phyloP scores from a whole-genome alignment of 192 early-diverging fungal genomes.

The Phlyctochytrium planicorne region DNA sequence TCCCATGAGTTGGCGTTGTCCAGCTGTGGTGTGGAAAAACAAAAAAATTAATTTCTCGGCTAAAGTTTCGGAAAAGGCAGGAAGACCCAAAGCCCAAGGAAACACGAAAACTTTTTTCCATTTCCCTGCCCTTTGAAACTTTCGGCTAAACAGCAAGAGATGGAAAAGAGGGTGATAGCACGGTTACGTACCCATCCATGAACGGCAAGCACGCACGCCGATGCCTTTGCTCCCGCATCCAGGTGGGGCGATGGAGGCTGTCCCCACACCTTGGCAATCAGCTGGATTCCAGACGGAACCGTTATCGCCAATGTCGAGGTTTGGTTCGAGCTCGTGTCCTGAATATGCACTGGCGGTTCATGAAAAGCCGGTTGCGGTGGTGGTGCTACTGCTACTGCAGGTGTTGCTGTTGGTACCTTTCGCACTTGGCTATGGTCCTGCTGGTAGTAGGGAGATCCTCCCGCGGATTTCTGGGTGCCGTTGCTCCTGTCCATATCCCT shows the following conservation, averaged over 20 bases:
- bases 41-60: too few relatives aligned
- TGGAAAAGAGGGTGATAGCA: too few relatives aligned
- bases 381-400: not conserved
- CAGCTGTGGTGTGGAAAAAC: conserved; percentile 23
- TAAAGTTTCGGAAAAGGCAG: too few relatives aligned
- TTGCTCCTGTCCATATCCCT: too few relatives aligned
- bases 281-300: not conserved
- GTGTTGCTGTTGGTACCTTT: not conserved
- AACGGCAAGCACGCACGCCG: conserved; percentile 1
- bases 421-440: not conserved
- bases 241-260: not conserved
- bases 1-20: conserved; percentile 34
- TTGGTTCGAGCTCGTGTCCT: not conserved
- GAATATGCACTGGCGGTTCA: not conserved
- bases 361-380: not conserved
- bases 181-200: too few relatives aligned
- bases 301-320: not conserved
- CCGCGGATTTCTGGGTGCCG: too few relatives aligned
- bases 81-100: too few relatives aligned
- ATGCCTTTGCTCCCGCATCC: not conserved
- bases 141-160: too few relatives aligned
- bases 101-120: too few relatives aligned
- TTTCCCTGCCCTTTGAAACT: too few relatives aligned
- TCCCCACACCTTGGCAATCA: conserved; percentile 2
- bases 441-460: too few relatives aligned